Percentiles rank a stretch among this genome's conserved stretches.
Conservation (phyloP, 2,329 filamentous ascomycete genomes). For the Colletotrichum sp. region DNA sequence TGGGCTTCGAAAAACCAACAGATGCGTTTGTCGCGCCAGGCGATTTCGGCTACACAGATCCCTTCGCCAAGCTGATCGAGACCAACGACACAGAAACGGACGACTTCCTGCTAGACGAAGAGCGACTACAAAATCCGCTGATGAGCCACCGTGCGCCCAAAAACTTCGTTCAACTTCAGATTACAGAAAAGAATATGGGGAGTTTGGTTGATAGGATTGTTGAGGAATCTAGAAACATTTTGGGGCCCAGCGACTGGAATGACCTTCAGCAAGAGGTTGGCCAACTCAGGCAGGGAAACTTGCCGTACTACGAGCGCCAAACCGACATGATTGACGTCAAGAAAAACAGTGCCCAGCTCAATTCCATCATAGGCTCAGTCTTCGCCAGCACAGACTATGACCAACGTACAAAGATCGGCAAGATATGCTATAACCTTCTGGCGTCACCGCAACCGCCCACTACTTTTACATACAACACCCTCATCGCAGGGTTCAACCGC, state of each 20-base stretch:
- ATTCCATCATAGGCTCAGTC: not conserved
- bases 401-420: conserved; percentile 32
- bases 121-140: not conserved
- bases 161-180: not conserved
- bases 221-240: not conserved
- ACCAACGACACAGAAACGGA: not conserved
- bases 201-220: not conserved
- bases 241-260: not conserved
- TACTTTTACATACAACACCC: conserved; percentile 72
- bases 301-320: not conserved
- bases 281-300: not conserved
- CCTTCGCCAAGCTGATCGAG: conserved; percentile 33
- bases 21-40: not conserved
- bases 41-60: conserved; percentile 1
- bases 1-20: not conserved
- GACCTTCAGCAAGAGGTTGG: conserved; percentile 11
- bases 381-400: not conserved
- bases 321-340: not conserved
- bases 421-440: conserved; percentile 71
- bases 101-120: not conserved
- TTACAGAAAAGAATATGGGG: not conserved
- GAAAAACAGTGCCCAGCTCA: not conserved
- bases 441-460: conserved; percentile 65
- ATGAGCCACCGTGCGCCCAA: not conserved
- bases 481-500: conserved; percentile 70